phyloP scores from a whole-genome alignment of 371 early-diverging fungal genomes.

The Batrachochytrium dendrobatidis region DNA sequence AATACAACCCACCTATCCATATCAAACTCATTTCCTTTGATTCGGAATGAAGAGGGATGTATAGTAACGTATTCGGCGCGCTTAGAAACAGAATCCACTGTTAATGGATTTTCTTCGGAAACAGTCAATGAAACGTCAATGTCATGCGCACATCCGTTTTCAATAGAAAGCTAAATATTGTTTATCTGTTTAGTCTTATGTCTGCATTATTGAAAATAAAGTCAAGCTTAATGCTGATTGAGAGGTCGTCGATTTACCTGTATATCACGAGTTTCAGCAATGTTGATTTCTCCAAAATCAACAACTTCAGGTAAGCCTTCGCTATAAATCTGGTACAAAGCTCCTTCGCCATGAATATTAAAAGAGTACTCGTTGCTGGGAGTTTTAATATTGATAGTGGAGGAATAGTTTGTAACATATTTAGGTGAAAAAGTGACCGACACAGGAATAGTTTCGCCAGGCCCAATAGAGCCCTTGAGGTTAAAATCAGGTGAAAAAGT shows the following conservation, averaged over 20 bases:
- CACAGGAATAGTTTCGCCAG: constrained; percentile 15
- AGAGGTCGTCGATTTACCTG: not conserved
- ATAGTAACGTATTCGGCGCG: not conserved
- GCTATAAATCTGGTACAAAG: constrained; percentile 24
- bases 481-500: constrained; percentile 12
- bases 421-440: constrained; percentile 22
- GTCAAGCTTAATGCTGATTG: not conserved
- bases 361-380: constrained; percentile 23
- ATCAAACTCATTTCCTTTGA: not conserved
- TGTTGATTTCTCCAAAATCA: constrained; percentile 16
- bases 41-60: not conserved
- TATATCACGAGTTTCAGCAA: constrained; percentile 9
- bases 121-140: constrained; percentile 2
- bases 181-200: no score
- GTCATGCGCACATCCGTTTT: constrained; percentile 32
- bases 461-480: constrained; percentile 19
- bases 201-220: not conserved
- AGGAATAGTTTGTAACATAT: constrained; percentile 14
- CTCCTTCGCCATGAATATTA: constrained; percentile 22
- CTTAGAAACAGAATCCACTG: not conserved
- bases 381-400: constrained; percentile 25
- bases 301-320: constrained; percentile 24
- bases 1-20: not conserved
- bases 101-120: constrained; percentile 1
- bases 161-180: constrained; percentile 15